phyloP scores from a whole-genome alignment of 176 grass and related monocot species.

The Carex myosuroides region DNA sequence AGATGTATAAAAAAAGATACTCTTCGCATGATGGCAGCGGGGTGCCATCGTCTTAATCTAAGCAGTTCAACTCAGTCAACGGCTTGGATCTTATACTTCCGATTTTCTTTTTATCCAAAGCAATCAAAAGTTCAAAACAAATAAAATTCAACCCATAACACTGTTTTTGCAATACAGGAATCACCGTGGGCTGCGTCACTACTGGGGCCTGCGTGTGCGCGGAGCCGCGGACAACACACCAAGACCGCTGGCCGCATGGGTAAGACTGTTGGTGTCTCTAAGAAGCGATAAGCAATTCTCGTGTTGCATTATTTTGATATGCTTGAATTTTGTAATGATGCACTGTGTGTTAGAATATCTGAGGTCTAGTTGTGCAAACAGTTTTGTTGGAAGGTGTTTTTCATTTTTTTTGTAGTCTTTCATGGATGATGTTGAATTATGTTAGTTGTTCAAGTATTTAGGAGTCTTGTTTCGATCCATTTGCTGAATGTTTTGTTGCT shows the following conservation, averaged over 20 bases:
- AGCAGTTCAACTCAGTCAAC: no score
- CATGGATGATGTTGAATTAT: background rate
- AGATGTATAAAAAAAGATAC: no score
- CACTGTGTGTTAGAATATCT: background rate
- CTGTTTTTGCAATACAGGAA: conserved; percentile 31
- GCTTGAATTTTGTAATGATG: background rate
- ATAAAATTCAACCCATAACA: no score
- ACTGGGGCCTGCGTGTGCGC: conserved; percentile 89
- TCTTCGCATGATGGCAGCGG: no score
- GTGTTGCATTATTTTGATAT: background rate
- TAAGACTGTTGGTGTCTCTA: conserved; percentile 97
- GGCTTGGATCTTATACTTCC: no score
- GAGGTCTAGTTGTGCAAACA: background rate
- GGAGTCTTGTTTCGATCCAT: background rate
- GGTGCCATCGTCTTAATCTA: no score
- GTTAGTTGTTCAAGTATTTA: conserved; percentile 5
- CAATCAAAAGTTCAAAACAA: no score
- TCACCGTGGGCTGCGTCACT: conserved; percentile 89
- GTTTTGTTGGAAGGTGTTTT: conserved; percentile 2
- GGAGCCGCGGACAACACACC: conserved; percentile 96
- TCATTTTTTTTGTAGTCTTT: background rate
- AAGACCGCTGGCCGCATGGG: conserved; percentile 93
- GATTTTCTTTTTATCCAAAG: no score
- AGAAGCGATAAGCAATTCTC: conserved; percentile 61
- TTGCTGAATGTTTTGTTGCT: background rate